Conservation (phyloP, 176 grass and related monocot genomes). For the Oryza punctata region DNA sequence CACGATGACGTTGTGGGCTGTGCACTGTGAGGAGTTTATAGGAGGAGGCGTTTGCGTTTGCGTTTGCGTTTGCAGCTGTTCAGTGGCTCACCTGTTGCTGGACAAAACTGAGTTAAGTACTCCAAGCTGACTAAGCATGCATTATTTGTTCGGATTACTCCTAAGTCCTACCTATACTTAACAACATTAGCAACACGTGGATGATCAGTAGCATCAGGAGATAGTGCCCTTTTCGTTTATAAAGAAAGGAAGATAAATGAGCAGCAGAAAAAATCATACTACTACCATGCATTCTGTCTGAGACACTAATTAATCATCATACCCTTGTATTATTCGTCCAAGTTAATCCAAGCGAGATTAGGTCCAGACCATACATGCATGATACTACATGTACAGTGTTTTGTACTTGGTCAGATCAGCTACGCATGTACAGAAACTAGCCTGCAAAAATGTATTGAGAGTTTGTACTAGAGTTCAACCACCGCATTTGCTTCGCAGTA, state of each 20-base stretch:
- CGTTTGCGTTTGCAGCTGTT: background rate
- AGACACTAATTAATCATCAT: background rate
- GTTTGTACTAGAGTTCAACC: background rate
- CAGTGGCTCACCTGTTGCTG: conserved; percentile 37
- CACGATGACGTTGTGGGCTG: conserved; percentile 9
- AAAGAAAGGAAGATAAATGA: background rate
- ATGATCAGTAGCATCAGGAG: background rate
- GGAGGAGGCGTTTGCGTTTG: background rate
- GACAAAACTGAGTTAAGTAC: conserved; percentile 26
- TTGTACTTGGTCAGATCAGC: background rate
- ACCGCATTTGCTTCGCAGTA: conserved; percentile 4
- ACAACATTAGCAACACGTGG: background rate
- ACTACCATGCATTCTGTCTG: background rate
- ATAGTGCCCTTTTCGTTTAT: no score
- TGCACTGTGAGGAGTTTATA: conserved; percentile 26
- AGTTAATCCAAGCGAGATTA: no score
- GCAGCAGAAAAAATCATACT: background rate
- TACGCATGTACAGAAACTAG: background rate
- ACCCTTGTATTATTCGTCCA: no score
- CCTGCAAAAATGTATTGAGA: background rate
- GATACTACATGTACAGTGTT: background rate
- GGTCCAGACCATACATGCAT: background rate
- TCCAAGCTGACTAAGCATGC: conserved; percentile 29
- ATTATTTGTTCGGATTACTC: conserved; percentile 33
- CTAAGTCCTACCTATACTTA: conserved; percentile 11